Base-by-base conservation (phyloP, 2,329 filamentous ascomycete genomes). In the Pseudopithomyces chartarum region DNA sequence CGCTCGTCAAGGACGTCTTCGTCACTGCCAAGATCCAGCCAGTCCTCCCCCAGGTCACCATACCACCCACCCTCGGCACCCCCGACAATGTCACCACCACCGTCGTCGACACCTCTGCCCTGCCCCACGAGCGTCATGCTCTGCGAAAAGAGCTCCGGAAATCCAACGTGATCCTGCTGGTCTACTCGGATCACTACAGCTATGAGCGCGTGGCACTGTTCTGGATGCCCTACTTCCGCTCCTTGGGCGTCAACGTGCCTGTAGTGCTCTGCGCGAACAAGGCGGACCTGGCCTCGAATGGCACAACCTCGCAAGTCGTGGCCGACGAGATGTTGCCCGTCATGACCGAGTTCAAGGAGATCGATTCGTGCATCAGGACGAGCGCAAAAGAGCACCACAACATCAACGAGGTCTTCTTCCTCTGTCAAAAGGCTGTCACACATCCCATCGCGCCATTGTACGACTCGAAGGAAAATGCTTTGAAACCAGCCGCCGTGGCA, bases 101-200 rank as follows among this genome's bases (percentile, higher is more conserved):
- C 64, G 94, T 99, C 68, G 92, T 99, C 80, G 95, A 99, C 77
- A 99, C 95, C 32, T 98, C 94, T 2, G 92, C 95, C 36, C 86
- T 96, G 10, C 95, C 95, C 0, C 93, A 97, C 76, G 94, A 99
- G 73, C 89, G 95, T 64, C 91, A 90, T 57, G 93, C 89, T 17
- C 82, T 99, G 57, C 90, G 93, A 59, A 95, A 95, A 74, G 95
- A 98, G 79, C 93, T 99, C 60, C 88, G 95, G 62, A 97, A 97
- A 76, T 95, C 90, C 70, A 99, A 97, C 74, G 94, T 97, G 64
- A 98, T 99, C 62, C 84, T 98, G 17, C 86, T 99, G 42, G 93
- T 99, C 53, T 99, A 99, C 77, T 93, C 93, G 64, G 95, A 99
- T 75, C 94, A 98, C 78, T 99, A 99, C 81, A 98, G 93, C 83